Percentiles rank a stretch among this genome's conserved stretches.
Evolutionary conservation across 352 stramenopile species (phyloP).

Genomic region (Phytophthora litchii): DNA sequence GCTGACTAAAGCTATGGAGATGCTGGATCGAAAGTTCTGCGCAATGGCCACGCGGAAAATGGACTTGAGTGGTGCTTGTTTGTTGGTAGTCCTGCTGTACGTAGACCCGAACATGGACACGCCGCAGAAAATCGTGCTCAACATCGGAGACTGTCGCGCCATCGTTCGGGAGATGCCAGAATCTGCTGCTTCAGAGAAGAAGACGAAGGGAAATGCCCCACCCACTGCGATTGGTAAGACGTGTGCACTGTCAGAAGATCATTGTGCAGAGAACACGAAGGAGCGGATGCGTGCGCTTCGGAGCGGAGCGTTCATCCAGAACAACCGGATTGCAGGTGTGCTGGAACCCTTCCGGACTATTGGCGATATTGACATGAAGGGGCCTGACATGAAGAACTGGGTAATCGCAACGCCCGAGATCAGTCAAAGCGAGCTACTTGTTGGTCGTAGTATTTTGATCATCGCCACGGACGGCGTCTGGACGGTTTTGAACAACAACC

Average conservation of each 20-base stretch:
- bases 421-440: slow-evolving; percentile 43
- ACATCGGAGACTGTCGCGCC: slow-evolving; percentile 76
- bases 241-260: slow-evolving; percentile 62
- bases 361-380: slow-evolving; percentile 87
- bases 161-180: slow-evolving; percentile 49
- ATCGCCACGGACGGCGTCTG: slow-evolving; percentile 82
- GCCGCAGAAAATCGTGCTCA: slow-evolving; percentile 64
- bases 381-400: slow-evolving; percentile 70
- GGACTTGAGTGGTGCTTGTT: slow-evolving; percentile 73
- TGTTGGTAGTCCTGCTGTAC: slow-evolving; percentile 63
- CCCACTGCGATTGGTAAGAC: slow-evolving; percentile 11
- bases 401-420: slow-evolving; percentile 79
- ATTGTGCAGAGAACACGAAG: slow-evolving; percentile 64
- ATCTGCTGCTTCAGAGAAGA: slow-evolving; percentile 3
- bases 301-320: slow-evolving; percentile 72
- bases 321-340: slow-evolving; percentile 75
- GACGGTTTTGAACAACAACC: slow-evolving; percentile 66
- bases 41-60: slow-evolving; percentile 36
- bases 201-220: slow-evolving; percentile 9
- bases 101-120: slow-evolving; percentile 38
- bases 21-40: slow-evolving; percentile 54
- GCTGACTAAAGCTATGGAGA: slow-evolving; percentile 44
- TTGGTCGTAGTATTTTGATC: slow-evolving; percentile 56
- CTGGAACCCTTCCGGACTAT: slow-evolving; percentile 86
- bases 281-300: slow-evolving; percentile 67